phyloP scores from a whole-genome alignment of 352 stramenopile species.

The Phytophthora ramorum region DNA sequence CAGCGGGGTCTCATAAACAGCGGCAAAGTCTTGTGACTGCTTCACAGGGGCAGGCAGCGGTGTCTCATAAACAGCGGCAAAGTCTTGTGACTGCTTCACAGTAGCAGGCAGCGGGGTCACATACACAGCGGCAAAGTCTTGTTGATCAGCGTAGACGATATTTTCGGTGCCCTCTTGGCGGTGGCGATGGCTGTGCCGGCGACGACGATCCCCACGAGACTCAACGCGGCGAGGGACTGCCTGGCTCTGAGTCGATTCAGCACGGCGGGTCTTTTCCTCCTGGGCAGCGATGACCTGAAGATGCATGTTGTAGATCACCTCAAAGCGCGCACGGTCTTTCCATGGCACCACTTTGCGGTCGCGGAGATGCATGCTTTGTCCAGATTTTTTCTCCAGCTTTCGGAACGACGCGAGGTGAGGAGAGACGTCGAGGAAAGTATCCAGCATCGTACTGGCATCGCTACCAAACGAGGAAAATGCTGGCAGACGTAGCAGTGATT shows the following conservation, averaged over 20 bases:
- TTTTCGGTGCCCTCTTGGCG: conserved; percentile 12
- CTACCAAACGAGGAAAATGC: conserved; percentile 65
- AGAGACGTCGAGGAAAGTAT: conserved; percentile 75
- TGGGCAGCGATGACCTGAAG: conserved; percentile 44
- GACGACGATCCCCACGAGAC: conserved; percentile 15
- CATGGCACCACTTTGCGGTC: conserved; percentile 61
- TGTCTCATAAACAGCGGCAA: neutral
- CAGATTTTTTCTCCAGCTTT: conserved; percentile 52
- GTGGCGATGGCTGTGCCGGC: conserved; percentile 26
- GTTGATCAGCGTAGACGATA: neutral
- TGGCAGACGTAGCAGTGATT: conserved; percentile 55
- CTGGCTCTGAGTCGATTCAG: neutral
- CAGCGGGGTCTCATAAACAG: too few species aligned
- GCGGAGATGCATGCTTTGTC: conserved; percentile 57
- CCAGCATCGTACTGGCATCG: conserved; percentile 62
- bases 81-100: too few species aligned
- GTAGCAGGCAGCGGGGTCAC: too few species aligned
- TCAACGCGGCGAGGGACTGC: conserved; percentile 13
- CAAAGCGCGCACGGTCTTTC: conserved; percentile 57
- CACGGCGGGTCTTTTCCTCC: conserved; percentile 20
- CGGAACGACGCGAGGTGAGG: conserved; percentile 56
- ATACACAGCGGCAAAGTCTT: neutral
- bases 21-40: too few species aligned
- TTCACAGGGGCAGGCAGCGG: conserved; percentile 23
- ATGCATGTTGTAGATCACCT: conserved; percentile 59